Percentiles rank a stretch among this genome's conserved stretches.
phyloP scores from a whole-genome alignment of 176 grass and related monocot species.

The Otatea glauca region DNA sequence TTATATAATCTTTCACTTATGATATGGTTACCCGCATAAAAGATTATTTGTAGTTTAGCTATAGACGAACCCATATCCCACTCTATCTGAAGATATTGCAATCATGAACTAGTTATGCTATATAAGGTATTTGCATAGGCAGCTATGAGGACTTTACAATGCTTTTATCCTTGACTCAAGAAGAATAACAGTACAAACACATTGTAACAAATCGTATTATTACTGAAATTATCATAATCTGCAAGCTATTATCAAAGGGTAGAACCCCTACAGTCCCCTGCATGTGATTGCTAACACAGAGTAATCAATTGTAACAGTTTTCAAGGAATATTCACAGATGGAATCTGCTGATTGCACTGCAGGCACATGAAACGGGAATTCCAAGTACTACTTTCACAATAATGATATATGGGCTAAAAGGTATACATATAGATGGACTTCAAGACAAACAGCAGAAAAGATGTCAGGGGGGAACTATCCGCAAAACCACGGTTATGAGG shows the following conservation, averaged over 20 bases:
- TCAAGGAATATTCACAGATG: slow-evolving; percentile 9
- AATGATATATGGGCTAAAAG: not conserved
- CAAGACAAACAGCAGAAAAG: not conserved
- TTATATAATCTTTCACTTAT: slow-evolving; percentile 34
- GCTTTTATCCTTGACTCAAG: too few species aligned
- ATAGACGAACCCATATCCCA: not conserved
- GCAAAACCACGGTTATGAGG: not conserved
- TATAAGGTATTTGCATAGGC: not conserved
- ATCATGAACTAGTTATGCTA: not conserved
- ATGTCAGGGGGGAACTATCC: not conserved
- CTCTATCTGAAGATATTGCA: not conserved
- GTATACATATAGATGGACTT: slow-evolving; percentile 7
- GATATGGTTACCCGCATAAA: not conserved
- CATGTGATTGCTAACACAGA: not conserved
- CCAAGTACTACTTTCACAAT: not conserved
- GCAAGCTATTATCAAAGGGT: slow-evolving; percentile 28
- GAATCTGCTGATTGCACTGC: slow-evolving; percentile 12
- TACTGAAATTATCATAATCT: slow-evolving; percentile 14
- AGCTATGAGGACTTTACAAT: not conserved
- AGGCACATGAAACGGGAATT: not conserved
- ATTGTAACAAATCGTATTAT: too few species aligned
- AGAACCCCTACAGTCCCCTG: too few species aligned
- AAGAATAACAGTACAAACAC: too few species aligned
- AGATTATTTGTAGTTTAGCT: slow-evolving; percentile 1
- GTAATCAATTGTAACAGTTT: not conserved